phyloP scores from a whole-genome alignment of 331 rosid genomes.

The Quercus lobata region DNA sequence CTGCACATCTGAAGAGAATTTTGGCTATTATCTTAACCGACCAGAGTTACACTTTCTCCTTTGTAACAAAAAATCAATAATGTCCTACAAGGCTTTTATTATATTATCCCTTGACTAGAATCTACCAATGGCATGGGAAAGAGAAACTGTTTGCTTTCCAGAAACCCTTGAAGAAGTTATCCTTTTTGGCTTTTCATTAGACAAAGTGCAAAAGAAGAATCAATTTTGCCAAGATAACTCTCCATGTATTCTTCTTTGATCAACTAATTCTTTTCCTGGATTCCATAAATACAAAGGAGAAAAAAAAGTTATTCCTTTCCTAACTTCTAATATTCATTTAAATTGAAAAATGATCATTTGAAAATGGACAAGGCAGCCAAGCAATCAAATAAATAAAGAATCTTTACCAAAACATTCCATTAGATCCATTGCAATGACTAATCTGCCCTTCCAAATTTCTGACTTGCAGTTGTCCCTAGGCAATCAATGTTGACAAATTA shows the following conservation, averaged over 20 bases:
- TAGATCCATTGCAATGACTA: constrained; percentile 28
- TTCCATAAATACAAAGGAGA: constrained; percentile 36
- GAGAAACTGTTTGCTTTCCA: background rate
- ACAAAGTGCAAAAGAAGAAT: constrained; percentile 11
- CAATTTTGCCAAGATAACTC: constrained; percentile 7
- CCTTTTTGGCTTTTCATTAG: background rate
- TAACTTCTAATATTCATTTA: constrained; percentile 28
- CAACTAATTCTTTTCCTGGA: constrained; percentile 14
- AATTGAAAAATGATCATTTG: constrained; percentile 25
- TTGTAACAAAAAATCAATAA: background rate
- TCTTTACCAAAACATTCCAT: constrained; percentile 31
- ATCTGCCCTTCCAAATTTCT: constrained; percentile 31
- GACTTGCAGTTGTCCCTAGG: background rate
- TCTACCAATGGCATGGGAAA: background rate
- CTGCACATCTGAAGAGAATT: background rate
- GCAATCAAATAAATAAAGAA: constrained; percentile 48
- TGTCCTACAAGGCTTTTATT: background rate
- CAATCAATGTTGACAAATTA: background rate
- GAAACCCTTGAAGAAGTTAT: constrained; percentile 16
- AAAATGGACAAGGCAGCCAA: constrained; percentile 47
- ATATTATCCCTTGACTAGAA: constrained; percentile 1
- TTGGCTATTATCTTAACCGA: background rate
- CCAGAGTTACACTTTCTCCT: background rate
- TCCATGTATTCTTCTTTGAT: constrained; percentile 6
- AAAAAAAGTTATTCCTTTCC: constrained; percentile 44